Conservation (phyloP, 352 stramenopile genomes). For the Globisporangium spiculum region DNA sequence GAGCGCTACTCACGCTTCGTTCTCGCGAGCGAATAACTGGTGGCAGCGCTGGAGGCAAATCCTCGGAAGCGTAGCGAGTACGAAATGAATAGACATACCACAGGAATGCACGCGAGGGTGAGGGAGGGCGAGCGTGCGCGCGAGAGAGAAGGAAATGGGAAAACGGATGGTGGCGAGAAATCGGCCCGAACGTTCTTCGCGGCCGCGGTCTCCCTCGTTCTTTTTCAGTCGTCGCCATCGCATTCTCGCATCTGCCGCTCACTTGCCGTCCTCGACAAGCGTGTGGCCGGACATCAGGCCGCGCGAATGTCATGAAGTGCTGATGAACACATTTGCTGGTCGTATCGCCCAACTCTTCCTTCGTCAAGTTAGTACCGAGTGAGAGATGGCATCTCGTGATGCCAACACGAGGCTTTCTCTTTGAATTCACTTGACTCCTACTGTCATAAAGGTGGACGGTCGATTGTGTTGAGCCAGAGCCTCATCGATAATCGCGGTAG, state of each 20-base stretch:
- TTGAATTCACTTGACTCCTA: not conserved
- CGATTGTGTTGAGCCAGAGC: not conserved
- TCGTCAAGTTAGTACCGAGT: not conserved
- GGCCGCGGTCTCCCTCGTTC: not conserved
- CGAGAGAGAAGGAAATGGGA: not conserved
- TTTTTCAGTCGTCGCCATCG: not conserved
- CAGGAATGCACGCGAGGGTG: not conserved
- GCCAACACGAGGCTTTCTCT: not conserved
- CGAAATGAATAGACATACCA: not conserved
- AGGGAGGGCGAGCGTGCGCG: no score
- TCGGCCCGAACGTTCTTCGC: not conserved
- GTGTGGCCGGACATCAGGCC: not conserved
- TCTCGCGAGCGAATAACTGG: not conserved
- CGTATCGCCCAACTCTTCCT: not conserved
- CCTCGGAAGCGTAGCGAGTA: not conserved
- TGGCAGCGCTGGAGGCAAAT: not conserved
- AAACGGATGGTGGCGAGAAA: not conserved
- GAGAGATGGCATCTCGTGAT: not conserved
- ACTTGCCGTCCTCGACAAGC: not conserved
- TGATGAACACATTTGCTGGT: constrained; percentile 1
- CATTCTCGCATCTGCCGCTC: not conserved
- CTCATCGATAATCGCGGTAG: not conserved
- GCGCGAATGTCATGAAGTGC: not conserved
- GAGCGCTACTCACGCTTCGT: not conserved
- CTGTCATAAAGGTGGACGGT: not conserved